Base-by-base conservation (phyloP, 805 yeast genomes). In the Candida krabiensis region DNA sequence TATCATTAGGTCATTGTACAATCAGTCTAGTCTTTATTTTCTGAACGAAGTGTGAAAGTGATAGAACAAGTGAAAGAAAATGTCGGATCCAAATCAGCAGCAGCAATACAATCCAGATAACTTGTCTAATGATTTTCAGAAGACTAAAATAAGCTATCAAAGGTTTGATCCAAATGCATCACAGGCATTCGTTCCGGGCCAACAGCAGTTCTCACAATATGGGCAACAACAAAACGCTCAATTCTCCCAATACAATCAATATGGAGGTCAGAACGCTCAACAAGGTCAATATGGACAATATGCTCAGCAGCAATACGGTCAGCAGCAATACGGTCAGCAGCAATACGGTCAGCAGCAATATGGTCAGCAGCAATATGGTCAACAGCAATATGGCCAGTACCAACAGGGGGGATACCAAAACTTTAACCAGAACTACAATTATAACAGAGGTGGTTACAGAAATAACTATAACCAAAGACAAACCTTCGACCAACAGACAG, bases 161-260 rank as follows among this genome's bases (percentile, higher is more conserved):
- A 40, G 36, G 11, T 77, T 55, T 61, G 75, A 79, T 50, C 79
- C 84, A 21, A 69, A 65, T 45, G 67, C 66, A 26, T 73, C 74
- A 9, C 69, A 69, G 44, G 34, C 75, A 11, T 76, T 77, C 59
- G 75, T 73, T 38, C 73, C 72, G 37, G 64, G 64, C 37, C 75
- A 66, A 57, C 56, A 61, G 45, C 52, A 62, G 38, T 31, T 22
- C 18, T 61, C 56, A 40, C 50, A 50, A 33, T 50, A 52, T 25
- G 39, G 46, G 26, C 49, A 47, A 39, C 58, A n/a, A n/a, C n/a
- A n/a, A n/a, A n/a, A 47, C 42, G 63, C 57, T 45, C 52, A 61
- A 51, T n/a, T n/a, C n/a, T n/a, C n/a, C 36, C 49, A 50, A 35
- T 45, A 44, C 26, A 37, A 44, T 22, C 52, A 54, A 40, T 62